These are phyloP conservation scores for Podaxis carcinomalis DNA, from an alignment of 768 basidiomycete species.

Conservation along the genomic window DNA sequence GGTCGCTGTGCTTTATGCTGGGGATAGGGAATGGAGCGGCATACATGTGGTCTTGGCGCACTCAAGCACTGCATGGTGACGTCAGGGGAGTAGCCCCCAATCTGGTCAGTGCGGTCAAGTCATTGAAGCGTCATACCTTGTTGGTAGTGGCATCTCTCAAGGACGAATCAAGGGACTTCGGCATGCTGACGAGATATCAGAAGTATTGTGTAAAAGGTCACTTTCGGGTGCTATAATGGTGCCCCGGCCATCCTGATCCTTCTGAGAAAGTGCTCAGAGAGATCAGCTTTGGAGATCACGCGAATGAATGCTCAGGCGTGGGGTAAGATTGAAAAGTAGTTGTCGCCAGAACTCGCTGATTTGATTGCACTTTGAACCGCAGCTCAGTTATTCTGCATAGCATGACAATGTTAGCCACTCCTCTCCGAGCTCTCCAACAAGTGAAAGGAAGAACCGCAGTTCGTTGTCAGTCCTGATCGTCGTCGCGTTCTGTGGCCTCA, in stretches of 20 bases:
- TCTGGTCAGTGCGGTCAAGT: neutral
- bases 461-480: neutral
- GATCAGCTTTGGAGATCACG: no score
- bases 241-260: no score
- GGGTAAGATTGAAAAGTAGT: neutral
- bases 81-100: neutral
- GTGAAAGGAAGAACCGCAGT: neutral
- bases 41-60: neutral
- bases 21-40: neutral
- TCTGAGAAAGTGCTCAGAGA: no score
- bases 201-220: no score
- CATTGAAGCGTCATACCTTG: neutral
- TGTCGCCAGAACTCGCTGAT: neutral
- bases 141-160: no score
- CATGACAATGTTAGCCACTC: neutral
- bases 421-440: neutral
- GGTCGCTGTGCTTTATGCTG: neutral
- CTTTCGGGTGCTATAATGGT: no score
- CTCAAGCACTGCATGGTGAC: neutral
- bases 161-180: no score
- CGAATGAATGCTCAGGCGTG: no score
- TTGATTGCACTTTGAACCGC: neutral
- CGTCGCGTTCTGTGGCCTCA: neutral
- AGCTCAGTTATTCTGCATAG: neutral
- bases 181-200: no score